phyloP scores from a whole-genome alignment of 768 basidiomycete species.

The Hydnomerulius pinastri region DNA sequence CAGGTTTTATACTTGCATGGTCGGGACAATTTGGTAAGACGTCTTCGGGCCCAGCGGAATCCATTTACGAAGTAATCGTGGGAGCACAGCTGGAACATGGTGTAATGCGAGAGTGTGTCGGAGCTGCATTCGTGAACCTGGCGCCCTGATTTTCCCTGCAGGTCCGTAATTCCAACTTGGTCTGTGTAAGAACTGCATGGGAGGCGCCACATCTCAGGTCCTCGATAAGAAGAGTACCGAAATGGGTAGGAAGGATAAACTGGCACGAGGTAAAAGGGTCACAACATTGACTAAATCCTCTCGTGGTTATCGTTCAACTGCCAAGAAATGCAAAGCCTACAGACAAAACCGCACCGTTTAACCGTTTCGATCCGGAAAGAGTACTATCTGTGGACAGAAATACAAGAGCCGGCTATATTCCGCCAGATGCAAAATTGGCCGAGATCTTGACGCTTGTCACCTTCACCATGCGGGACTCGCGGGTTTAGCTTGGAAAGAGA shows the following conservation, averaged over 20 bases:
- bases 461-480: too few species aligned
- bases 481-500: too few species aligned
- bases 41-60: conserved; percentile 32
- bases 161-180: conserved; percentile 19
- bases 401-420: conserved; percentile 6
- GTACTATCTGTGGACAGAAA: conserved; percentile 17
- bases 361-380: conserved; percentile 13
- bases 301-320: conserved; percentile 21
- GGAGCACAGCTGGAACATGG: conserved; percentile 19
- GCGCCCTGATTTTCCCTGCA: conserved; percentile 32
- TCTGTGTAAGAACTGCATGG: conserved; percentile 13
- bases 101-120: conserved; percentile 9
- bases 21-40: conserved; percentile 31
- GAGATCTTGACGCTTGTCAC: conserved; percentile 5
- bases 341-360: conserved; percentile 16
- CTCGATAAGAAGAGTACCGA: conserved; percentile 27
- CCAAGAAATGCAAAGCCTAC: conserved; percentile 16
- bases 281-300: conserved; percentile 18
- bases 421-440: conserved; percentile 6
- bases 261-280: conserved; percentile 31
- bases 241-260: conserved; percentile 27
- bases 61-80: conserved; percentile 35
- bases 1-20: conserved; percentile 32
- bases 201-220: conserved; percentile 29
- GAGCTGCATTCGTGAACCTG: conserved; percentile 24